Base-by-base conservation (phyloP, 495 filamentous ascomycete species). In the Trichoderma parareesei region DNA sequence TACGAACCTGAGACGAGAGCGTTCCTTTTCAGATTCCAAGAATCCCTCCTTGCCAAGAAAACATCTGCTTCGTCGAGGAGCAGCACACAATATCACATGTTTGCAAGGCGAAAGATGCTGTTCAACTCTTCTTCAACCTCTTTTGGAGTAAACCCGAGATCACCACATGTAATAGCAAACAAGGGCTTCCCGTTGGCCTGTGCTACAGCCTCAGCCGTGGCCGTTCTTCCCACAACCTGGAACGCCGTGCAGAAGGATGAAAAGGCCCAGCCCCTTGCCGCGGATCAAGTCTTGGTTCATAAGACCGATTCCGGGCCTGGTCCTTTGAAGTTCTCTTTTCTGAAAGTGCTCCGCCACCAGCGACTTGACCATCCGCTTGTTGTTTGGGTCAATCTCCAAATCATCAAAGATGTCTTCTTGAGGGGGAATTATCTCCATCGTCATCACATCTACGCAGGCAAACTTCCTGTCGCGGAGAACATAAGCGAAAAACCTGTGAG, bases 211-310 rank as follows among this genome's bases (percentile, higher is more conserved):
- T 74, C 75, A 10, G 82, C 82, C 0, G 82, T 85, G 0, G 79
- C 66, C 7, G 83, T 84, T 65, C 85, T 85, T 1, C 82, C 81
- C 9, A 76, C 76, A n/a, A 0, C 81, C 83, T 1, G 83, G 80
- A 2, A 68, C 71, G 2, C 84, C 84, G 64, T 82, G 81, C 0
- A 87, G 72, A 0, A 85, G 69, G 14, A 79, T 73, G 8, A 82
- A 76, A 7, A 84, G 72, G 0, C 82, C 84, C 44, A 77, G 78
- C 3, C 83, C 83, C 65, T 84, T 83, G 18, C 74, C 72, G 27
- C 65, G 55, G 33, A 80, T 78, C 1, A 80, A 62, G 67, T 82
- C 79, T n/a, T n/a, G n/a, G n/a, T n/a, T n/a, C n/a, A n/a, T n/a
- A n/a, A n/a, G n/a, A n/a, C n/a, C n/a, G n/a, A n/a, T n/a, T n/a